Evolutionary conservation across 345 rosid species (phyloP), one percentile per base, ranked within the genome.

Genomic region (Moringa oleifera): DNA sequence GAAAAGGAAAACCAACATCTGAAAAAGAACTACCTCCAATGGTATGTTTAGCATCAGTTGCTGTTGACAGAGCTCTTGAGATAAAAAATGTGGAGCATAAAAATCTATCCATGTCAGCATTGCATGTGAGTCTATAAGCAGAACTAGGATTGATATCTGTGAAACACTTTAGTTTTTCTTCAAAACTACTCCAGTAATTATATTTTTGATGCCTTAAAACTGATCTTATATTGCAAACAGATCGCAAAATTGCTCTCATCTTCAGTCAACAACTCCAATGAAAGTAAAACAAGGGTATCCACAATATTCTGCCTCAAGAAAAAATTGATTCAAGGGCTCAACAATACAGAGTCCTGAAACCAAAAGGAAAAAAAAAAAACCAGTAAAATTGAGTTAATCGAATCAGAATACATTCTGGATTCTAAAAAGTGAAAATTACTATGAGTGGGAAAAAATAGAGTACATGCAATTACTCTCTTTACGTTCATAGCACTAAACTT

Each of bases 211-310:
- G 75, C 61, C 71, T 68, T 31, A 73, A 25, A 72, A 62, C 84
- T 64, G 81, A 73, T 78, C 67, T 76, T 70, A 79, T 20, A 24
- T 70, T 70, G 55, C 76, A 62, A 23, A 81, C 63, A 15, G 79
- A 75, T 65, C 85, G 71, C 76, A 77, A 31, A 63, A 74, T 22
- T 41, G 78, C 77, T 77, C 87, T 84, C 98, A 89, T 89, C 66
- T 72, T 80, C 61, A 65, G 69, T 63, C 51, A 25, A 63, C 23
- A 51, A 54, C 18, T 31, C 23, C 7, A 25, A 17, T 24, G 11
- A 13, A 25, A 55, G 20, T 33, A 36, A 54, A 65, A 45, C 25
- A 7, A n/a, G 25, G 12, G 6, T 41, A 41, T 41, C 47, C 12
- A 16, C 13, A 4, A 55, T 12, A 37, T 36, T 24, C 24, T 33